phyloP scores from a whole-genome alignment of 164 flowering plant genomes.

The Amborella trichopoda region DNA sequence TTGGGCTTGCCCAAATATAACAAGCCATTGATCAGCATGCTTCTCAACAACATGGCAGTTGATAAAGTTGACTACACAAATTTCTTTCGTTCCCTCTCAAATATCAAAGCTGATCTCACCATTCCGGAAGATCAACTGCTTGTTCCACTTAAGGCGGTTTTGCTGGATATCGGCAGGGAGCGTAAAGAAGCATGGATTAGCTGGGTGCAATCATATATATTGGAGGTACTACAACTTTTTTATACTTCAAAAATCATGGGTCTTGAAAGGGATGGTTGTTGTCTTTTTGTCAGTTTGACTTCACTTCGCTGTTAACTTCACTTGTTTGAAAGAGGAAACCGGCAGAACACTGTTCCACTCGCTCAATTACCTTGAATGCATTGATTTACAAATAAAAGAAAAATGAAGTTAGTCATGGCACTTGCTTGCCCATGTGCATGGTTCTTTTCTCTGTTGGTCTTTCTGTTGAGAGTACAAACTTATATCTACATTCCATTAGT shows the following conservation, averaged over 20 bases:
- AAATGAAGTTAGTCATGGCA: no score
- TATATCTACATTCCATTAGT: no score
- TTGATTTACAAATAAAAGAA: no score
- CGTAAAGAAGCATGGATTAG: slow-evolving; percentile 91
- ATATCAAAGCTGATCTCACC: slow-evolving; percentile 60
- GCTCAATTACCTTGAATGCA: no score
- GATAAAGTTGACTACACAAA: slow-evolving; percentile 87
- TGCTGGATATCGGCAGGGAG: slow-evolving; percentile 91
- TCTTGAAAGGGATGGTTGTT: not conserved
- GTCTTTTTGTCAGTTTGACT: no score
- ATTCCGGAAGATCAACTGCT: slow-evolving; percentile 57
- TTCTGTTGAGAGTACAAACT: no score
- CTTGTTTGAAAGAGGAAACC: no score
- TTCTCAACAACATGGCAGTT: slow-evolving; percentile 34
- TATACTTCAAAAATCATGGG: no score
- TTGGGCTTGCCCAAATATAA: slow-evolving; percentile 85
- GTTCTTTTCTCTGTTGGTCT: no score
- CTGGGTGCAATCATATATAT: slow-evolving; percentile 74
- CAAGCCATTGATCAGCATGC: slow-evolving; percentile 77
- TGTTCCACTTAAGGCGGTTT: slow-evolving; percentile 76
- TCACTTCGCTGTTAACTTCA: no score
- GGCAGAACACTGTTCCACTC: no score
- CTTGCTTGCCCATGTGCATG: no score
- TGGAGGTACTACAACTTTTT: slow-evolving; percentile 45
- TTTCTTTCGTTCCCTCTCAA: slow-evolving; percentile 85